phyloP scores from a whole-genome alignment of 2,329 filamentous ascomycete genomes.

The Penicillium freii region DNA sequence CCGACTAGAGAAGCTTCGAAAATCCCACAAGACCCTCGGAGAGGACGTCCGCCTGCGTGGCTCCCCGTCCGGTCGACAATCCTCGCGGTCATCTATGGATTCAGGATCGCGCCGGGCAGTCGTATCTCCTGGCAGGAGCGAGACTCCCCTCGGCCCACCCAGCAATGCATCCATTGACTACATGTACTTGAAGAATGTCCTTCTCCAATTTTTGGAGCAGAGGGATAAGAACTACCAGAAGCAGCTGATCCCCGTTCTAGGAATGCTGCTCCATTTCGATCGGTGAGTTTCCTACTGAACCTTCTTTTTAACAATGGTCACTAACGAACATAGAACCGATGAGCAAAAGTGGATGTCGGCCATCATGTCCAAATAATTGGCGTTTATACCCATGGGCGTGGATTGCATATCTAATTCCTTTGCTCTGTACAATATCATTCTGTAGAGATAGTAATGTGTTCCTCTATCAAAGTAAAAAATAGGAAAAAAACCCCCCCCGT shows the following conservation, averaged over 20 bases:
- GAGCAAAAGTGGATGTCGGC: slow-evolving; percentile 85
- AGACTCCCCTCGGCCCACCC: slow-evolving; percentile 36
- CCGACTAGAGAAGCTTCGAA: slow-evolving; percentile 76
- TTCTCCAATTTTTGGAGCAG: slow-evolving; percentile 65
- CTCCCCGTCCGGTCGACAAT: slow-evolving; percentile 49
- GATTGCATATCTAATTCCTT: neutral
- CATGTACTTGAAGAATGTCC: slow-evolving; percentile 65
- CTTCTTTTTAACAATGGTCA: neutral
- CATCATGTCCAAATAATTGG: slow-evolving; percentile 54
- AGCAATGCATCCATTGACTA: slow-evolving; percentile 51
- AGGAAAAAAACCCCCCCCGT: too few species aligned
- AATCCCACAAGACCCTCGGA: slow-evolving; percentile 60
- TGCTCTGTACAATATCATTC: slow-evolving; percentile 6
- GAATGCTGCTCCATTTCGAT: slow-evolving; percentile 66
- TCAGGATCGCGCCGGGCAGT: slow-evolving; percentile 48
- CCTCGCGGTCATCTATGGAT: slow-evolving; percentile 60
- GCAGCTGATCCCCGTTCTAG: slow-evolving; percentile 64
- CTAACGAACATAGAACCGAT: slow-evolving; percentile 56
- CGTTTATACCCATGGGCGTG: slow-evolving; percentile 3
- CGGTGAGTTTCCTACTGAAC: slow-evolving; percentile 44
- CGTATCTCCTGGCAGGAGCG: slow-evolving; percentile 47
- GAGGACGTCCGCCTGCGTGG: slow-evolving; percentile 55
- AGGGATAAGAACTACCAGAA: slow-evolving; percentile 67
- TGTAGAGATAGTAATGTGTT: slow-evolving; percentile 1
- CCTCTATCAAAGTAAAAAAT: neutral